Evolutionary conservation across 208 protist species (phyloP).

Genomic region (Phytomonas serpens): DNA sequence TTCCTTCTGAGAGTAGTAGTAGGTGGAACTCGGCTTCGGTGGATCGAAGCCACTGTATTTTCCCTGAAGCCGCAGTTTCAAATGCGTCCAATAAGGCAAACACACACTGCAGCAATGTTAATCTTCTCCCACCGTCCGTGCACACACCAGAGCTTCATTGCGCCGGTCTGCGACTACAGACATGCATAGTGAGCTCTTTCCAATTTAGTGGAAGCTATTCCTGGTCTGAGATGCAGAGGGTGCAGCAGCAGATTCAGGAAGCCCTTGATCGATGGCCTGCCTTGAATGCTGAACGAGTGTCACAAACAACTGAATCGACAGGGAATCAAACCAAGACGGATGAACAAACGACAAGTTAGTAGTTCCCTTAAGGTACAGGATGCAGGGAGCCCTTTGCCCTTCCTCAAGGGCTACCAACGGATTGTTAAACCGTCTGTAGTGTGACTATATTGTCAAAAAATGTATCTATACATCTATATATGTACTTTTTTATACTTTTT

Average conservation of each 20-base stretch:
- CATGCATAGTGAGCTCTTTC: conserved; percentile 32
- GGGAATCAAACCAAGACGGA: not conserved
- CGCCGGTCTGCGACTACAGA: conserved; percentile 41
- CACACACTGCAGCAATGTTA: not conserved
- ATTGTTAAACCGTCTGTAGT: not conserved
- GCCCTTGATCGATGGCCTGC: conserved; percentile 17
- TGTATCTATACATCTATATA: not conserved
- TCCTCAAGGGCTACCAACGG: not conserved
- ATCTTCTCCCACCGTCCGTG: conserved; percentile 4
- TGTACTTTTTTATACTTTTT: not conserved
- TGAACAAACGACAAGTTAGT: not conserved
- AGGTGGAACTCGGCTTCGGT: not conserved
- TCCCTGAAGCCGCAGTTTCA: not conserved
- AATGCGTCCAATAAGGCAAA: not conserved
- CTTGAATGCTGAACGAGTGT: not conserved
- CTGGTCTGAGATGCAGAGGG: conserved; percentile 30
- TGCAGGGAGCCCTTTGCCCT: not conserved
- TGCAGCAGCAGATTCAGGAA: conserved; percentile 33
- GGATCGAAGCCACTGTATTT: not conserved
- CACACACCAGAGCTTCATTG: conserved; percentile 66
- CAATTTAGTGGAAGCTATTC: conserved; percentile 15
- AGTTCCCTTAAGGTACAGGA: not conserved
- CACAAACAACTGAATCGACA: not conserved
- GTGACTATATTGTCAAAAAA: not conserved
- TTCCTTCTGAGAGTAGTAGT: not conserved